Percentiles rank a stretch among this genome's conserved stretches.
These are phyloP conservation scores for Apiotrichum domesticum DNA, from an alignment of 1,284 basidiomycete genomes.

Conservation along the genomic window DNA sequence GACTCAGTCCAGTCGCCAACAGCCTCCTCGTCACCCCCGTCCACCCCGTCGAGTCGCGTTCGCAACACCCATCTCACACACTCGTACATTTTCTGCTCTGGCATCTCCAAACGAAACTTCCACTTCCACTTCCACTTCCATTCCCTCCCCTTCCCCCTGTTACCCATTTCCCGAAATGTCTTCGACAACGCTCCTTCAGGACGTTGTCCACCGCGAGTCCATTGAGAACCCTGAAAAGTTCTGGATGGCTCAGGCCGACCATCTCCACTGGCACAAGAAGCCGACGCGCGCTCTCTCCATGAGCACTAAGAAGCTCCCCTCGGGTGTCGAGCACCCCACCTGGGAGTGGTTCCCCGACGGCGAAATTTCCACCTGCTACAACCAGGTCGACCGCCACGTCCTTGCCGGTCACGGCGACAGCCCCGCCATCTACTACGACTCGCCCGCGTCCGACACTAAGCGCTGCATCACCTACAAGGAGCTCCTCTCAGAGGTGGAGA, in stretches of 20 bases:
- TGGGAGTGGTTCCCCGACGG: conserved; percentile 24
- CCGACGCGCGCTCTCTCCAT: conserved; percentile 9
- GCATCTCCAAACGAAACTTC: too few species aligned
- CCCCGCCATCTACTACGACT: conserved; percentile 21
- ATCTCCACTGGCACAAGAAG: conserved; percentile 21
- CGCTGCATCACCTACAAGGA: conserved; percentile 63
- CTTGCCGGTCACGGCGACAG: conserved; percentile 13
- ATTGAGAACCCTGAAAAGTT: conserved; percentile 18
- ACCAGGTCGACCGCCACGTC: conserved; percentile 20
- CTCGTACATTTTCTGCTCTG: too few species aligned
- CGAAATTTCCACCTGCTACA: conserved; percentile 19
- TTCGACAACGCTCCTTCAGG: conserved; percentile 9
- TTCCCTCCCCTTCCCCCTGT: neutral
- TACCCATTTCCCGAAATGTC: neutral
- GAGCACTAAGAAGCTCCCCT: conserved; percentile 5
- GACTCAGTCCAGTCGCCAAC: neutral
- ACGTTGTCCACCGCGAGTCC: conserved; percentile 15
- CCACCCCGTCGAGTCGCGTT: too few species aligned
- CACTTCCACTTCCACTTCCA: neutral
- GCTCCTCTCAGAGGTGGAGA: conserved; percentile 78
- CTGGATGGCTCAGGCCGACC: conserved; percentile 19
- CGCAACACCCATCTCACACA: too few species aligned
- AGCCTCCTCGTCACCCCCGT: neutral
- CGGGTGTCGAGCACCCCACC: conserved; percentile 10
- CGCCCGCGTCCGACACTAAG: conserved; percentile 16